A percentile compares a stretch with the other conserved stretches of the same genome.
phyloP scores from a whole-genome alignment of 139 green algal genomes.

The Chlorella sp. region DNA sequence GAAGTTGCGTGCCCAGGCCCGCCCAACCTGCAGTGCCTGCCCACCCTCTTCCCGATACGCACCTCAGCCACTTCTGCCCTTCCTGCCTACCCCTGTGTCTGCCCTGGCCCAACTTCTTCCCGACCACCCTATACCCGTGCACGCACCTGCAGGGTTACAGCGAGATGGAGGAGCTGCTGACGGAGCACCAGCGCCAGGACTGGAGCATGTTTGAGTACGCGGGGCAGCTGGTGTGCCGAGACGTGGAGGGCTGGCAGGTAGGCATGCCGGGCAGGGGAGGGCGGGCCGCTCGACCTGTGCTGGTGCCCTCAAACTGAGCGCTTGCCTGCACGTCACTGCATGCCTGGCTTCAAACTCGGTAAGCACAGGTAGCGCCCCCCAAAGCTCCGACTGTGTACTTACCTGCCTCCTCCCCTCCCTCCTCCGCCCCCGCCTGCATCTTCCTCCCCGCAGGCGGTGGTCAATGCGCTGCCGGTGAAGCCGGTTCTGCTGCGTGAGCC shows the following conservation, averaged over 20 bases:
- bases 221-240: constrained; percentile 4
- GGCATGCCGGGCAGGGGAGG: neutral
- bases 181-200: constrained; percentile 24
- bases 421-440: neutral
- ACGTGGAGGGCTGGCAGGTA: constrained; percentile 27
- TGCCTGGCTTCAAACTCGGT: too few species aligned
- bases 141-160: neutral
- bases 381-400: too few species aligned
- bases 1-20: too few species aligned
- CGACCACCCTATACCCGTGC: too few species aligned
- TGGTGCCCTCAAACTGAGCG: too few species aligned
- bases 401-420: neutral
- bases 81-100: too few species aligned
- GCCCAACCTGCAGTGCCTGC: neutral
- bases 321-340: too few species aligned
- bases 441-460: neutral
- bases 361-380: too few species aligned
- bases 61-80: neutral
- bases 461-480: neutral
- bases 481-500: neutral
- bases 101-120: too few species aligned
- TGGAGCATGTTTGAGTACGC: constrained; percentile 22
- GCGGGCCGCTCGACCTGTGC: neutral
- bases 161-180: constrained; percentile 19
- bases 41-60: neutral